phyloP scores from a whole-genome alignment of 306 rosid genomes.

The Cucurbita moschata region DNA sequence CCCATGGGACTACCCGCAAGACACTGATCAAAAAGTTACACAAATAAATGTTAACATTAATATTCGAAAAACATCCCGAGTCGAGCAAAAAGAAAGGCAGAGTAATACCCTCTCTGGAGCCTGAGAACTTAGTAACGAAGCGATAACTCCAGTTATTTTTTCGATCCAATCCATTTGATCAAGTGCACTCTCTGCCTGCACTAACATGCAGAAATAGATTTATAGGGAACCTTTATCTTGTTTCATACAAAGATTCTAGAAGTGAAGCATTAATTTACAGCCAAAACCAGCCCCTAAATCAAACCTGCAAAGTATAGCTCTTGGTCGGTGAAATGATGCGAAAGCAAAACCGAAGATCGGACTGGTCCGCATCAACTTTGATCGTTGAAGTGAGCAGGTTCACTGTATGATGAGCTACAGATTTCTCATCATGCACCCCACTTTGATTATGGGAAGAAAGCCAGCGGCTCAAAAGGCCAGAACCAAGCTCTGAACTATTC shows the following conservation, averaged over 20 bases:
- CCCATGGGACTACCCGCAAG: slow-evolving; percentile 89
- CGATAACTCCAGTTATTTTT: slow-evolving; percentile 98
- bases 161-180: slow-evolving; percentile 99
- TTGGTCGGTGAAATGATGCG: slow-evolving; percentile 97
- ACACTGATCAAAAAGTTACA: slow-evolving; percentile 32
- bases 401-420: slow-evolving; percentile 98
- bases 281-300: slow-evolving; percentile 15
- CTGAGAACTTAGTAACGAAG: slow-evolving; percentile 94
- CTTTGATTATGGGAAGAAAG: slow-evolving; percentile 94
- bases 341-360: slow-evolving; percentile 96
- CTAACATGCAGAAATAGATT: slow-evolving; percentile 54
- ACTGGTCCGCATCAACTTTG: slow-evolving; percentile 98
- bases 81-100: slow-evolving; percentile 4
- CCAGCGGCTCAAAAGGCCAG: slow-evolving; percentile 98
- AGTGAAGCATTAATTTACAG: slow-evolving; percentile 1
- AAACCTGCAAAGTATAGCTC: slow-evolving; percentile 94
- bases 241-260: not conserved
- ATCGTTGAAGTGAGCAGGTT: slow-evolving; percentile 96
- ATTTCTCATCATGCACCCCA: slow-evolving; percentile 98
- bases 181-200: slow-evolving; percentile 99
- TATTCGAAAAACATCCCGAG: slow-evolving; percentile 8
- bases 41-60: slow-evolving; percentile 13
- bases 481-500: slow-evolving; percentile 97
- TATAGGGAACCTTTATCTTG: slow-evolving; percentile 1
- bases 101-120: slow-evolving; percentile 83